phyloP scores from a whole-genome alignment of 2,329 filamentous ascomycete genomes.

The Ascosphaera apis region DNA sequence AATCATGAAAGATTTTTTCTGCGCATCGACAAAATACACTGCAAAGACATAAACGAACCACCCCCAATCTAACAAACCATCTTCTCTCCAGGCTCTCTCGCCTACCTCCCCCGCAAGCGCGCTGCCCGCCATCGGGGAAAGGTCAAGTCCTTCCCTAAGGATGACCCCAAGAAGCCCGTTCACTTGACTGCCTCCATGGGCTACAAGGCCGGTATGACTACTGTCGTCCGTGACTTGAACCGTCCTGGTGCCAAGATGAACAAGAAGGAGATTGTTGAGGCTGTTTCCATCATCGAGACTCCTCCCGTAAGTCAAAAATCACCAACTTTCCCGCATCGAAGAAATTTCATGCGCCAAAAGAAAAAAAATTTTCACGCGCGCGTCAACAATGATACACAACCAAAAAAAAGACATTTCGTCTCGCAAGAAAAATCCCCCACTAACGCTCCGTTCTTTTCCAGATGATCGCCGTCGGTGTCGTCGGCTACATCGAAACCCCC shows the following conservation, averaged over 20 bases:
- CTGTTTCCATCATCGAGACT: constrained; percentile 70
- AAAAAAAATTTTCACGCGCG: not conserved
- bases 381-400: constrained; percentile 8
- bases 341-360: constrained; percentile 1
- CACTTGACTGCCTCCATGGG: constrained; percentile 96
- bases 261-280: constrained; percentile 95
- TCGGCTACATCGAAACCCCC: constrained; percentile 99
- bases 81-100: constrained; percentile 38
- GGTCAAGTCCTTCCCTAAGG: constrained; percentile 99
- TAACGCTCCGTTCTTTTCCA: constrained; percentile 24
- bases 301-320: constrained; percentile 67
- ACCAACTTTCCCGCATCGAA: constrained; percentile 23
- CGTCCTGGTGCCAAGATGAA: constrained; percentile 97
- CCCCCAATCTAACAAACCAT: constrained; percentile 1
- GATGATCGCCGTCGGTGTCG: constrained; percentile 99
- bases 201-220: constrained; percentile 99
- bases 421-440: no score
- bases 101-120: constrained; percentile 74
- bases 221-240: constrained; percentile 97
- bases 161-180: constrained; percentile 98
- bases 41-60: constrained; percentile 1
- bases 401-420: no score
- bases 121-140: constrained; percentile 85
- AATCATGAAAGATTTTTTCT: constrained; percentile 10
- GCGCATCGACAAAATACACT: no score